phyloP scores from a whole-genome alignment of 1,139 yeast species.

The Sugiyamaella novakii region DNA sequence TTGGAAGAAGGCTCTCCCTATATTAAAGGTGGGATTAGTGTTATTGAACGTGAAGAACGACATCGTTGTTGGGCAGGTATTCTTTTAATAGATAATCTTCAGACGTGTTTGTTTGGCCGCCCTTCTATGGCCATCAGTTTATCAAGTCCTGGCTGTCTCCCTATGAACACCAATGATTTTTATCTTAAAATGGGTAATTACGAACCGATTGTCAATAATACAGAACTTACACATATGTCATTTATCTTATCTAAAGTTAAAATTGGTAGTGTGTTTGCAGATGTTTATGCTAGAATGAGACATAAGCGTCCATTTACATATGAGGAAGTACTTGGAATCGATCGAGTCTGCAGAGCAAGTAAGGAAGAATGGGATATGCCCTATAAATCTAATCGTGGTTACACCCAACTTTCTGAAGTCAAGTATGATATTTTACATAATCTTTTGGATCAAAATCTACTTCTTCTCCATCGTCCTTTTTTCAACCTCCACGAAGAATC shows the following conservation, averaged over 20 bases:
- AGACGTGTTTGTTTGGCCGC: slow-evolving; percentile 23
- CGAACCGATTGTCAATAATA: slow-evolving; percentile 12
- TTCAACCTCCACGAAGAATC: slow-evolving; percentile 22
- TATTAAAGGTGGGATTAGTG: slow-evolving; percentile 12
- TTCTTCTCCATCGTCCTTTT: slow-evolving; percentile 23
- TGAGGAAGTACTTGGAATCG: slow-evolving; percentile 22
- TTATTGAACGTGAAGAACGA: slow-evolving; percentile 23
- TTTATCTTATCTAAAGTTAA: slow-evolving; percentile 21
- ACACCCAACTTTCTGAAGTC: slow-evolving; percentile 11
- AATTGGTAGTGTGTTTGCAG: slow-evolving; percentile 18
- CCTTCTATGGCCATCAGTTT: slow-evolving; percentile 18
- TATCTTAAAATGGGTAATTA: slow-evolving; percentile 15
- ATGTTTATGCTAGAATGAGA: slow-evolving; percentile 21
- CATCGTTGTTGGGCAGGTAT: slow-evolving; percentile 25
- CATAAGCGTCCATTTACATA: slow-evolving; percentile 17
- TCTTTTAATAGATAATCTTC: slow-evolving; percentile 20
- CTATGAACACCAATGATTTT: slow-evolving; percentile 22
- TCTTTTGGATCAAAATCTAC: slow-evolving; percentile 20
- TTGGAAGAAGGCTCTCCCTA: slow-evolving; percentile 12
- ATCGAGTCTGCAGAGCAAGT: slow-evolving; percentile 6
- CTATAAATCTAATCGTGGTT: slow-evolving; percentile 17
- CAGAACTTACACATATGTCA: slow-evolving; percentile 22
- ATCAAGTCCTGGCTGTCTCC: slow-evolving; percentile 15
- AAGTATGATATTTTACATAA: slow-evolving; percentile 21
- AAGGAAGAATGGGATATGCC: slow-evolving; percentile 22